Evolutionary conservation across 2,329 filamentous ascomycete genomes (phyloP).

Genomic region (Curvularia sp.): DNA sequence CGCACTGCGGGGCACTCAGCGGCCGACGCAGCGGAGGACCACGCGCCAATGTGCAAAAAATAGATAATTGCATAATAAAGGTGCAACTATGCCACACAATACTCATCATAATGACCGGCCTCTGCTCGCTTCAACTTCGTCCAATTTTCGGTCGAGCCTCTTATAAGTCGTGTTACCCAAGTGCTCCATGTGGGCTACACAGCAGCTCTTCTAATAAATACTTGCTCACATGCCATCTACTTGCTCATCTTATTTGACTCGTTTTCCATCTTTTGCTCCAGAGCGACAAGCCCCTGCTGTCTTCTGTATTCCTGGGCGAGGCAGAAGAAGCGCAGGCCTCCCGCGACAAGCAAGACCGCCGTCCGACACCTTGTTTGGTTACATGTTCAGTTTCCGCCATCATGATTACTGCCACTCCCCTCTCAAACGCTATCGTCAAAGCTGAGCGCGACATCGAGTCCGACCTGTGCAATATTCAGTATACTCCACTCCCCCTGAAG

Average conservation of each 20-base stretch:
- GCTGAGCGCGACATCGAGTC: conserved; percentile 19
- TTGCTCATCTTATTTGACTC: neutral
- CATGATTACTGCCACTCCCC: conserved; percentile 6
- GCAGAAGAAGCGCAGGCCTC: neutral
- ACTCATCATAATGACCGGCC: conserved; percentile 8
- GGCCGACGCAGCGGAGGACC: neutral
- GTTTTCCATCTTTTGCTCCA: neutral
- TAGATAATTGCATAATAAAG: neutral
- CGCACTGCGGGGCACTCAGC: conserved; percentile 3
- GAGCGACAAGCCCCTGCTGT: too few relatives aligned
- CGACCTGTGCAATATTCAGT: conserved; percentile 2
- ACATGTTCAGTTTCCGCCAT: neutral
- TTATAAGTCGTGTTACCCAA: conserved; percentile 4
- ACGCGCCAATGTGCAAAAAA: conserved; percentile 1
- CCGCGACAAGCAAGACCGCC: neutral
- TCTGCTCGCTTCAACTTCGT: conserved; percentile 3
- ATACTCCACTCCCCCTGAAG: conserved; percentile 6
- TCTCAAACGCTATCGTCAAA: conserved; percentile 6
- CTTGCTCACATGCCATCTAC: neutral
- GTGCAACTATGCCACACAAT: neutral
- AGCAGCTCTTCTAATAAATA: conserved; percentile 10
- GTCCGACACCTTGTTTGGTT: neutral
- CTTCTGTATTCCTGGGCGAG: too few relatives aligned
- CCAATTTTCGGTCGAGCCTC: neutral
- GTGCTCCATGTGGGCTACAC: conserved; percentile 11